phyloP scores from a whole-genome alignment of 176 grass and related monocot species.

The Oryza coarctata region DNA sequence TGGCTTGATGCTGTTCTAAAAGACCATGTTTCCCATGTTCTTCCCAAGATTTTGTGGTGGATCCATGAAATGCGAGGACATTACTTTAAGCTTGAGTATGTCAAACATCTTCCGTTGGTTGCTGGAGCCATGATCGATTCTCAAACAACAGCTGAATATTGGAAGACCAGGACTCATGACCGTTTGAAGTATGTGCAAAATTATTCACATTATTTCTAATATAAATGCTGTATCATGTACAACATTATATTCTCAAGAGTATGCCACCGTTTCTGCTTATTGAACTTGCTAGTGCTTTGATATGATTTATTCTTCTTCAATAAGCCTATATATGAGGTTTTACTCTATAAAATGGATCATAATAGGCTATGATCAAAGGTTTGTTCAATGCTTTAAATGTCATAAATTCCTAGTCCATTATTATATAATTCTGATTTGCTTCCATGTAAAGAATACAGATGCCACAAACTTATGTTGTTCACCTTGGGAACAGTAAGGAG shows the following conservation, averaged over 20 bases:
- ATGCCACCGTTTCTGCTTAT: slow-evolving; percentile 7
- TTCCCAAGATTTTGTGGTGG: slow-evolving; percentile 97
- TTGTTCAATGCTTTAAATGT: slow-evolving; percentile 10
- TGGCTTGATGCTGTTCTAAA: slow-evolving; percentile 94
- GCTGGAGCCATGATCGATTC: slow-evolving; percentile 96
- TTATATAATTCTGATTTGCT: slow-evolving; percentile 32
- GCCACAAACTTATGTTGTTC: slow-evolving; percentile 93
- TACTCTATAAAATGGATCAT: slow-evolving; percentile 5
- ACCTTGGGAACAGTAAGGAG: slow-evolving; percentile 91
- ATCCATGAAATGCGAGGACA: slow-evolving; percentile 99
- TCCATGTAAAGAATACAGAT: slow-evolving; percentile 80
- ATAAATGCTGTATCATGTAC: slow-evolving; percentile 24
- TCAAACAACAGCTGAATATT: slow-evolving; percentile 77
- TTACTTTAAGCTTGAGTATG: slow-evolving; percentile 92
- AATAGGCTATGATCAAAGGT: background rate
- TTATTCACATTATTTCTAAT: slow-evolving; percentile 1
- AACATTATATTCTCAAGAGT: slow-evolving; percentile 3
- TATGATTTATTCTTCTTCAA: background rate
- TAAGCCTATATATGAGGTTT: slow-evolving; percentile 19
- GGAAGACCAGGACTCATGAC: slow-evolving; percentile 85
- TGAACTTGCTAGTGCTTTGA: background rate
- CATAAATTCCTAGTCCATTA: slow-evolving; percentile 6
- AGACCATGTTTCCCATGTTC: slow-evolving; percentile 66
- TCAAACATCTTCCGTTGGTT: slow-evolving; percentile 91
- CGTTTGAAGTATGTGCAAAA: slow-evolving; percentile 77